These are phyloP conservation scores for Microthlaspi erraticum DNA, from an alignment of 345 rosid species.

Conservation along the genomic window DNA sequence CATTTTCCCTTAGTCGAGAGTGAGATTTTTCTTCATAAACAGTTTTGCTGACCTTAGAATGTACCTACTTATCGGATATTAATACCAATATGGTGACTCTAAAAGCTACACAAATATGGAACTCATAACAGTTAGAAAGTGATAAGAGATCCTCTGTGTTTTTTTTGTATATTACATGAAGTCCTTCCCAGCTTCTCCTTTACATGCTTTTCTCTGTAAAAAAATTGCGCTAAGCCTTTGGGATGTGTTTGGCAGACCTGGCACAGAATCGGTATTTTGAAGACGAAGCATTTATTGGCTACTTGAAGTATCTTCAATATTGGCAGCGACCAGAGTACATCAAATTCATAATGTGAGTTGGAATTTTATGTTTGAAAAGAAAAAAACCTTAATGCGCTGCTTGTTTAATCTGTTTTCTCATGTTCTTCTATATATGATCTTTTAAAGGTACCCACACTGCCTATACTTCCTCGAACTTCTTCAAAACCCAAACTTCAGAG, in stretches of 20 bases:
- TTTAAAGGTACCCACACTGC: slow-evolving; percentile 96
- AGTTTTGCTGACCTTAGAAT: neutral
- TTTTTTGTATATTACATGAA: neutral
- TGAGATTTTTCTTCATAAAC: neutral
- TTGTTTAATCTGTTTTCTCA: neutral
- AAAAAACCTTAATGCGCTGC: neutral
- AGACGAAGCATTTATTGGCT: slow-evolving; percentile 95
- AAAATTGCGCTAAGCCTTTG: slow-evolving; percentile 22
- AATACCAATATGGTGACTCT: neutral
- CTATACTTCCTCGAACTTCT: slow-evolving; percentile 93
- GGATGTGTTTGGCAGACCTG: slow-evolving; percentile 61
- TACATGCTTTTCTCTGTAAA: neutral
- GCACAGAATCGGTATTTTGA: slow-evolving; percentile 99
- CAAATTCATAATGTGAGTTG: slow-evolving; percentile 86
- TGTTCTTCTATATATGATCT: slow-evolving; percentile 34
- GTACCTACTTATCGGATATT: neutral
- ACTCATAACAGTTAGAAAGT: neutral
- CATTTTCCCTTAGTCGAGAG: neutral
- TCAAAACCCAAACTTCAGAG: slow-evolving; percentile 89
- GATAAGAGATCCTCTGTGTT: slow-evolving; percentile 6
- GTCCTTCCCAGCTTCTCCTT: neutral
- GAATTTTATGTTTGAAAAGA: slow-evolving; percentile 2
- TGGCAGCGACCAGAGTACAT: slow-evolving; percentile 95
- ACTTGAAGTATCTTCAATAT: slow-evolving; percentile 94
- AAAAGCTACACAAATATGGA: neutral